These are phyloP conservation scores for Moesziomyces aphidis DNA, from an alignment of 1,284 basidiomycete genomes.

Conservation along the genomic window DNA sequence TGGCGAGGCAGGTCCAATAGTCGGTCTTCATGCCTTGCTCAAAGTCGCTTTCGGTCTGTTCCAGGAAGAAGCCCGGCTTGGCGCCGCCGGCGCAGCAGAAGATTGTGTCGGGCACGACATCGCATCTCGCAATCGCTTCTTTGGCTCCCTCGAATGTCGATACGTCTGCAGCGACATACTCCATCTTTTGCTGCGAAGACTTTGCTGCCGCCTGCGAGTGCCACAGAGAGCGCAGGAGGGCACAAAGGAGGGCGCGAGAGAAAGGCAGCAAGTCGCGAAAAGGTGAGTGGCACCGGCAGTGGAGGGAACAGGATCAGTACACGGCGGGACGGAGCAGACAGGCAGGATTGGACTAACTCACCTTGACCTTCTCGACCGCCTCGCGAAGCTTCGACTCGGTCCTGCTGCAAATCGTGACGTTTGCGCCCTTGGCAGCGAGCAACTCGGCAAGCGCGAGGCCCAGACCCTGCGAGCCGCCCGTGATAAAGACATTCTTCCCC, in stretches of 20 bases:
- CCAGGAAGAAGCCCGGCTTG: slow-evolving; percentile 79
- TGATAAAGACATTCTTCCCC: slow-evolving; percentile 71
- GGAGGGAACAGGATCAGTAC: not conserved
- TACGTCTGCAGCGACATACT: slow-evolving; percentile 58
- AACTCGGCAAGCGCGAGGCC: slow-evolving; percentile 79
- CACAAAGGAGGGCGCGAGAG: not conserved
- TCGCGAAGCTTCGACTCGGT: slow-evolving; percentile 74
- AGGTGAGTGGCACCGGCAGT: not conserved
- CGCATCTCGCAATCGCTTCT: slow-evolving; percentile 27
- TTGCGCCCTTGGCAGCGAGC: slow-evolving; percentile 78
- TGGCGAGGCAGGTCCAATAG: slow-evolving; percentile 76
- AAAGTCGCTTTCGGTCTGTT: slow-evolving; percentile 75
- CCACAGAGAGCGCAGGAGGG: not conserved
- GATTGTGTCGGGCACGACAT: slow-evolving; percentile 75
- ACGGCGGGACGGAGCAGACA: not conserved
- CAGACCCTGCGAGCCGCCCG: slow-evolving; percentile 83
- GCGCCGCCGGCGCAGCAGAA: slow-evolving; percentile 81
- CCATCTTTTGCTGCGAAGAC: slow-evolving; percentile 27
- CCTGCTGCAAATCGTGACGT: slow-evolving; percentile 84
- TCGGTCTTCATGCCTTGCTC: slow-evolving; percentile 70
- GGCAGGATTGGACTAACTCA: slow-evolving; percentile 52
- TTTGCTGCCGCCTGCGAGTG: slow-evolving; percentile 20
- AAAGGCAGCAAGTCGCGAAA: not conserved
- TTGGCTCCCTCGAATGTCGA: slow-evolving; percentile 59
- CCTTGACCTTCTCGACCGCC: slow-evolving; percentile 77